Evolutionary conservation across 805 yeast species (phyloP).

Genomic region (Suhomyces prunicola): DNA sequence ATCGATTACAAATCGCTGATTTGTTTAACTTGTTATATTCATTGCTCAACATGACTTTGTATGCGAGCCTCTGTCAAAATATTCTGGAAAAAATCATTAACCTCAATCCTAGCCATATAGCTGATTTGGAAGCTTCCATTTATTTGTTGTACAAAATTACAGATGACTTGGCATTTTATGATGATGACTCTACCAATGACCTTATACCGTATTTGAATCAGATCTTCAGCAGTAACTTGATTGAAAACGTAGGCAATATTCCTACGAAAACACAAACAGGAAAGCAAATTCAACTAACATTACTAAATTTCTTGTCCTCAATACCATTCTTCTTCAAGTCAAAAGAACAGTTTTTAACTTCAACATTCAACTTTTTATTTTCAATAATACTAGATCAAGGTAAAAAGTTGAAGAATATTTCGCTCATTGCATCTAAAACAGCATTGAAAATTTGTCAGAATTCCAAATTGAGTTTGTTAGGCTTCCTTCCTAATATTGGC

Average conservation of each 20-base stretch:
- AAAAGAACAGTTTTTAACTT: conserved; percentile 37
- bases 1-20: conserved; percentile 74
- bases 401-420: conserved; percentile 23
- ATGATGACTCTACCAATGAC: conserved; percentile 25
- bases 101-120: conserved; percentile 14
- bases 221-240: conserved; percentile 22
- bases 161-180: conserved; percentile 46
- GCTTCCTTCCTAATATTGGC: conserved; percentile 48
- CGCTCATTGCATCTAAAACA: conserved; percentile 46
- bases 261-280: conserved; percentile 6
- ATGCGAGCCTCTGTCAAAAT: conserved; percentile 39
- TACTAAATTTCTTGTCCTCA: conserved; percentile 56
- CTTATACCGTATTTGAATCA: conserved; percentile 24
- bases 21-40: conserved; percentile 70
- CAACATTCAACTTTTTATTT: conserved; percentile 56
- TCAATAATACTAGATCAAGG: conserved; percentile 27
- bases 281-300: conserved; percentile 27
- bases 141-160: conserved; percentile 57
- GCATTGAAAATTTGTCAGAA: conserved; percentile 57
- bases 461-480: conserved; percentile 42
- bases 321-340: conserved; percentile 58
- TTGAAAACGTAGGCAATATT: conserved; percentile 15
- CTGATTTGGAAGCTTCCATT: conserved; percentile 59
- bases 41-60: conserved; percentile 53
- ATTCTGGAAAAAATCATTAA: conserved; percentile 22